A percentile compares a stretch with the other conserved stretches of the same genome.
These are phyloP conservation scores for Sanguinoderma infundibulare DNA, from an alignment of 1,284 basidiomycete species.

Conservation along the genomic window DNA sequence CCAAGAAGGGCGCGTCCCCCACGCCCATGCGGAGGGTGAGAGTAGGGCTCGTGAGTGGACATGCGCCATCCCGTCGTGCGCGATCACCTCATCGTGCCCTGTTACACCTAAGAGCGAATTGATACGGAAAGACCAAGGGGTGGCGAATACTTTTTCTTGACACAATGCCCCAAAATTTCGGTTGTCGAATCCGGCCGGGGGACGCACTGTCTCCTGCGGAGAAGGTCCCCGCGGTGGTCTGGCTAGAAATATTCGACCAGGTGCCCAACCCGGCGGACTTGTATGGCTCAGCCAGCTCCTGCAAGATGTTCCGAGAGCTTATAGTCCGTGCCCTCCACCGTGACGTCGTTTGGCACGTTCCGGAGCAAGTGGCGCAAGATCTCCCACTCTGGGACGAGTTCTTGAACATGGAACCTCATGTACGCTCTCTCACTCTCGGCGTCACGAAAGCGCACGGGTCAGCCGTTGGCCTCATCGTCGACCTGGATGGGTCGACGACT, in stretches of 20 bases:
- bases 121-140: no score
- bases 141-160: no score
- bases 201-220: neutral
- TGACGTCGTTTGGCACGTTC: conserved; percentile 40
- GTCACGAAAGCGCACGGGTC: conserved; percentile 28
- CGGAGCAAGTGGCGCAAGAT: conserved; percentile 26
- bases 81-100: no score
- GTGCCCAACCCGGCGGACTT: conserved; percentile 38
- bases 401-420: conserved; percentile 23
- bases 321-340: conserved; percentile 40
- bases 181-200: no score
- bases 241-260: conserved; percentile 36
- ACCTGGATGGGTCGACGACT: conserved; percentile 9
- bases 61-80: no score
- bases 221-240: conserved; percentile 34
- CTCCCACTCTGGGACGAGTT: conserved; percentile 28
- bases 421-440: conserved; percentile 29
- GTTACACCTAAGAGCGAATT: no score
- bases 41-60: no score
- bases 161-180: no score
- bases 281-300: conserved; percentile 20
- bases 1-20: no score
- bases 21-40: no score
- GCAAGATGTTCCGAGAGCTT: conserved; percentile 36
- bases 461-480: conserved; percentile 16